A percentile compares a stretch with the other conserved stretches of the same genome.
phyloP scores from a whole-genome alignment of 306 rosid species.

The Sophora flavescens region DNA sequence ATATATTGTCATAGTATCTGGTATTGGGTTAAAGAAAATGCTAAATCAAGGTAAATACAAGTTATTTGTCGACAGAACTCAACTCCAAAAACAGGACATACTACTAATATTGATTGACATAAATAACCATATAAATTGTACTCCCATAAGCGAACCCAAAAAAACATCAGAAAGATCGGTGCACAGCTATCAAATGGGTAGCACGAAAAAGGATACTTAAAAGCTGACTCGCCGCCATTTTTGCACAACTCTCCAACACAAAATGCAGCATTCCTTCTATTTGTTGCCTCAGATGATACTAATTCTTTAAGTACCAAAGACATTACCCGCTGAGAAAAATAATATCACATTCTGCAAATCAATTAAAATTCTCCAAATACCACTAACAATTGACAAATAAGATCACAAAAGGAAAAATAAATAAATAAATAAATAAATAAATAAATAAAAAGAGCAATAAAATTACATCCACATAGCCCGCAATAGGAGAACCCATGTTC shows the following conservation, averaged over 20 bases:
- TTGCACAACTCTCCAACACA: conserved; percentile 99
- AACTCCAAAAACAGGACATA: conserved; percentile 29
- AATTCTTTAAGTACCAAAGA: conserved; percentile 88
- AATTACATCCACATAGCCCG: conserved; percentile 81
- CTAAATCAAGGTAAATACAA: conserved; percentile 43
- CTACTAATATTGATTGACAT: conserved; percentile 19
- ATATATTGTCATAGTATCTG: conserved; percentile 82
- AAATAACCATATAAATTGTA: conserved; percentile 17
- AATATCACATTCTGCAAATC: conserved; percentile 44
- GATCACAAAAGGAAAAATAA: not conserved
- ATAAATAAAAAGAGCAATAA: conserved; percentile 14
- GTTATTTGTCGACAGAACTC: conserved; percentile 27
- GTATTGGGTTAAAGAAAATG: conserved; percentile 55
- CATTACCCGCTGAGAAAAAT: conserved; percentile 79
- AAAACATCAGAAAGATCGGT: conserved; percentile 20
- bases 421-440: not conserved
- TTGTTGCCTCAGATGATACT: conserved; percentile 86
- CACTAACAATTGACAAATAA: conserved; percentile 1
- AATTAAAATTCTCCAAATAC: conserved; percentile 28
- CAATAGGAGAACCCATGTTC: conserved; percentile 98
- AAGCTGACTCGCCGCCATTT: conserved; percentile 84
- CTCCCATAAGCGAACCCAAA: not conserved
- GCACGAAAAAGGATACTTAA: conserved; percentile 75
- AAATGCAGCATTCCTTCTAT: conserved; percentile 98
- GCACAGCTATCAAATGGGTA: conserved; percentile 19